Percentiles rank a stretch among this genome's conserved stretches.
Conservation (phyloP, 805 yeast species). For the Yamadazyma olivae region DNA sequence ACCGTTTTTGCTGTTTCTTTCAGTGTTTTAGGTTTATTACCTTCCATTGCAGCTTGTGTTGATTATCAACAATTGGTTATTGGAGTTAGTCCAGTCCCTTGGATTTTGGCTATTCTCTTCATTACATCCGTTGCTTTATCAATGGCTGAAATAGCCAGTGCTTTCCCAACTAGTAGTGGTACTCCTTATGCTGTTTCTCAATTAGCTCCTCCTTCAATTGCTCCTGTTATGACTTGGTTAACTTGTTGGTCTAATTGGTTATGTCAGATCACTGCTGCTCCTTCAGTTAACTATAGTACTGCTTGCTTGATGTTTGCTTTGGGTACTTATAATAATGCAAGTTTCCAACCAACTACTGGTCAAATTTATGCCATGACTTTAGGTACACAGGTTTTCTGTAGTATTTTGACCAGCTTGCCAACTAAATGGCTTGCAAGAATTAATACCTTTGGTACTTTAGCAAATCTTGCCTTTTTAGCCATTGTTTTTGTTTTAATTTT, state of each 20-base stretch:
- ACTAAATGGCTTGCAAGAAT: slow-evolving; percentile 53
- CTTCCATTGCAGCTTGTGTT: slow-evolving; percentile 63
- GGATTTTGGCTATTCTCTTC: slow-evolving; percentile 55
- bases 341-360: slow-evolving; percentile 44
- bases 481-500: slow-evolving; percentile 54
- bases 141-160: slow-evolving; percentile 63
- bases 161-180: slow-evolving; percentile 68
- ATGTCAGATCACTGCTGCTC: slow-evolving; percentile 61
- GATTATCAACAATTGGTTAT: slow-evolving; percentile 57
- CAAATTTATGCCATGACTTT: slow-evolving; percentile 51
- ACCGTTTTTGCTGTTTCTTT: slow-evolving; percentile 63
- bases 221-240: slow-evolving; percentile 57
- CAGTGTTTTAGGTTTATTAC: slow-evolving; percentile 61
- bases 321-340: slow-evolving; percentile 35
- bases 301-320: slow-evolving; percentile 57
- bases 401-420: slow-evolving; percentile 49
- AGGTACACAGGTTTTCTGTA: slow-evolving; percentile 48
- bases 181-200: slow-evolving; percentile 67
- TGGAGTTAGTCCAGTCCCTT: slow-evolving; percentile 61
- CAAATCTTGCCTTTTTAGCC: slow-evolving; percentile 47
- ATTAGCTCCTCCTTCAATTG: slow-evolving; percentile 52
- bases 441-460: slow-evolving; percentile 47
- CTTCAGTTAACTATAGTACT: slow-evolving; percentile 56
- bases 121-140: slow-evolving; percentile 57
- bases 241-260: slow-evolving; percentile 66